Evolutionary conservation across 768 basidiomycete genomes (phyloP), one percentile per base, ranked within the genome.

Genomic region (Tylopilus felleus): DNA sequence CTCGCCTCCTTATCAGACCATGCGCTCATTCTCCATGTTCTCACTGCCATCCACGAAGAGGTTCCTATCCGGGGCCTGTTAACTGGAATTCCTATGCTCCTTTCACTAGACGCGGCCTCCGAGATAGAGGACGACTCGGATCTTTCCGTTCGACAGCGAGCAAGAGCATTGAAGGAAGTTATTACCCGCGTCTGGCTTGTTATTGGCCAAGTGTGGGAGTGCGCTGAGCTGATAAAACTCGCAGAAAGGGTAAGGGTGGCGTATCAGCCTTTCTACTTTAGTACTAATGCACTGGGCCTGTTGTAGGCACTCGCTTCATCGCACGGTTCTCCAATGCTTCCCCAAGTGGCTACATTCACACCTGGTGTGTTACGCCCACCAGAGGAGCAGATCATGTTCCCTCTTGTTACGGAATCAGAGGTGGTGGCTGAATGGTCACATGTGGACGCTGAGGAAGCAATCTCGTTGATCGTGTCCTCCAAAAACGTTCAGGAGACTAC

Each of bases 71-170:
- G 86, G 39, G 88, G 84, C 3, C 61, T 96, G 38, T 71, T 93
- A 17, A 83, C 84, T 2, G 90, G 92, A 21, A 71, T 91, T 31
- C 93, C 94, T 5, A 93, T 97, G 90, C 70, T 97, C 25, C 65
- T 91, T n/a, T 84, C 89, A 2, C 68, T 96, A 47, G 82, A 90
- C 51, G 68, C 62, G 8, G 80, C 80, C 10, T 72, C 80, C 4
- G 74, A 75, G 31, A 60, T 75, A 25, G 74, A 75, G n/a, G 73
- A 75, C 17, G 63, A 65, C 12, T 69, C 73, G 29, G 75, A 80
- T 55, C 49, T 64, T 42, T 67, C 69, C n/a, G 66, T 65, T 25
- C 64, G 71, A 21, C 74, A 74, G 57, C 81, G 83, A 55, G 72
- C 75, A 23, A 73, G 69, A 52, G 79, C 78, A 4, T 77, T 93